Percentiles rank a stretch among this genome's conserved stretches.
Evolutionary conservation across 2,329 filamentous ascomycete species (phyloP).

Genomic region (Cordyceps cateniannulata): DNA sequence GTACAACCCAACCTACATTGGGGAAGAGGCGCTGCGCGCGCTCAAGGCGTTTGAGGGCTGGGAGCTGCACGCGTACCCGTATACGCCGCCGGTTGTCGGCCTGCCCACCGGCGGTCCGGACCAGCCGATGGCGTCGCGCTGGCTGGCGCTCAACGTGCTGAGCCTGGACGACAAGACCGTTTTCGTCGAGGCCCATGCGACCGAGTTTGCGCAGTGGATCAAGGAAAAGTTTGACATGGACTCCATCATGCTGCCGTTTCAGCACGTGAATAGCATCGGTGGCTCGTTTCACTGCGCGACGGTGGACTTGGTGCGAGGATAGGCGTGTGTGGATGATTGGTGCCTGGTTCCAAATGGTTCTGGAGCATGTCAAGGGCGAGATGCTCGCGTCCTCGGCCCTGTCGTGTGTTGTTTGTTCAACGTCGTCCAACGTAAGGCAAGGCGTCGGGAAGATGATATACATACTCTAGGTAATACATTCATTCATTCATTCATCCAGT

Average conservation of each 20-base stretch:
- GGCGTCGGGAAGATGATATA: no score
- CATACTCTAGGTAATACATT: no score
- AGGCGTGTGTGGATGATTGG: no score
- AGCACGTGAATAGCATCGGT: constrained; percentile 26
- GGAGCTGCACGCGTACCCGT: constrained; percentile 23
- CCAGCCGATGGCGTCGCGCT: constrained; percentile 22
- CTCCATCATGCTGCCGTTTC: constrained; percentile 20
- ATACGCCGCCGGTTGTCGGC: constrained; percentile 5
- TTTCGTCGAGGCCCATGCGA: constrained; percentile 22
- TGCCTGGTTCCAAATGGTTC: no score
- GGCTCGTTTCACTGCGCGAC: constrained; percentile 28
- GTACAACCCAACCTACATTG: constrained; percentile 21
- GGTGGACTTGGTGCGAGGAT: constrained; percentile 13
- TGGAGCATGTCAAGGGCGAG: no score
- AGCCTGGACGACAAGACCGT: constrained; percentile 21
- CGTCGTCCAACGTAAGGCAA: no score
- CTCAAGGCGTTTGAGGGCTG: constrained; percentile 22
- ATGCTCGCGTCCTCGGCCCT: no score
- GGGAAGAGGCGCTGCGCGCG: constrained; percentile 17
- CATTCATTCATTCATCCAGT: no score
- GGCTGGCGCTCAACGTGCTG: constrained; percentile 23
- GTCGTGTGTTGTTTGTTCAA: no score
- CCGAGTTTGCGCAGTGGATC: constrained; percentile 16
- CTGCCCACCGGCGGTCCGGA: constrained; percentile 18
- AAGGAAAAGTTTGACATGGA: constrained; percentile 15